These are phyloP conservation scores for Ascoidea tarda DNA, from an alignment of 805 yeast species.

Conservation along the genomic window DNA sequence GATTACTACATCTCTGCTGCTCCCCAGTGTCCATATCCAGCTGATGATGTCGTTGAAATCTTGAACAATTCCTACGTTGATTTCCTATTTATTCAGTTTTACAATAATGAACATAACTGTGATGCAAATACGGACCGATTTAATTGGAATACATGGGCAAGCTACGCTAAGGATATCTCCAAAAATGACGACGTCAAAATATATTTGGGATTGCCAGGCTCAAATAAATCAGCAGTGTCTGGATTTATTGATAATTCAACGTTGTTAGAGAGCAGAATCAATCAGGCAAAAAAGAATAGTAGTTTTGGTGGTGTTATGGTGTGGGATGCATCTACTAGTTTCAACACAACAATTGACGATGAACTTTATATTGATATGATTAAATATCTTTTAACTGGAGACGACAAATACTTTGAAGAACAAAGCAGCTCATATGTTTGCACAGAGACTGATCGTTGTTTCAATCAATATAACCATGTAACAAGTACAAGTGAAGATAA, in stretches of 20 bases:
- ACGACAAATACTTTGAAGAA: neutral
- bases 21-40: conserved; percentile 58
- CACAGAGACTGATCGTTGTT: neutral
- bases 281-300: neutral
- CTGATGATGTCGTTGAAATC: conserved; percentile 28
- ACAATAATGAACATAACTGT: conserved; percentile 40
- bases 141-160: conserved; percentile 34
- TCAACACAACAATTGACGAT: neutral
- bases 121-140: conserved; percentile 20
- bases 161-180: conserved; percentile 40
- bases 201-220: conserved; percentile 65
- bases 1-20: conserved; percentile 45
- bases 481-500: neutral
- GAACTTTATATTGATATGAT: neutral
- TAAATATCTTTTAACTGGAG: neutral
- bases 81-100: conserved; percentile 51
- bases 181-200: conserved; percentile 59
- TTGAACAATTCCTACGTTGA: conserved; percentile 28
- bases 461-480: neutral
- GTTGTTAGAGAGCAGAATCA: conserved; percentile 2
- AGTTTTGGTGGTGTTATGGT: conserved; percentile 9
- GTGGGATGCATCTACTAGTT: conserved; percentile 10
- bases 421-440: neutral
- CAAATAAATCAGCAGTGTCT: conserved; percentile 39
- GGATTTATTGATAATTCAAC: conserved; percentile 37